Conservation (phyloP, 2,329 filamentous ascomycete genomes). For the Epichloe baconii region DNA sequence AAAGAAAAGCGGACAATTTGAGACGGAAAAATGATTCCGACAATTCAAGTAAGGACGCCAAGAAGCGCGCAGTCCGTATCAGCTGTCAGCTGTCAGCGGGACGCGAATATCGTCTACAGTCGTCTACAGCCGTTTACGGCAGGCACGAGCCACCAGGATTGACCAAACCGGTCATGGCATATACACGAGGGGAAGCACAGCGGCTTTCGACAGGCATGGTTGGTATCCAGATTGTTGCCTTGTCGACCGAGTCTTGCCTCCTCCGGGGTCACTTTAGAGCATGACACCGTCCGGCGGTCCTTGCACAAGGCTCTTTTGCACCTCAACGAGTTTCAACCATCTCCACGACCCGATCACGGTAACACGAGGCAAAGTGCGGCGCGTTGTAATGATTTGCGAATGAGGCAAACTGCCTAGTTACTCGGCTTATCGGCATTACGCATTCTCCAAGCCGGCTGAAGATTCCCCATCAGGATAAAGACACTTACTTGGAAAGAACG, state of each 20-base stretch:
- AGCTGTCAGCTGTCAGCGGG: conserved; percentile 4
- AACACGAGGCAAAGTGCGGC: background rate
- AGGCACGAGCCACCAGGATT: conserved; percentile 3
- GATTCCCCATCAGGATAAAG: background rate
- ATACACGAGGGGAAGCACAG: background rate
- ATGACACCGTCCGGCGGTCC: background rate
- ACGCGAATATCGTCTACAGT: conserved; percentile 1
- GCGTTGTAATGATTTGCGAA: background rate
- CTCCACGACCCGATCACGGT: background rate
- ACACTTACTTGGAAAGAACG: background rate
- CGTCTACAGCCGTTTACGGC: background rate
- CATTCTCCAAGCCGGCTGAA: background rate
- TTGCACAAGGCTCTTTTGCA: background rate
- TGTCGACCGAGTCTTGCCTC: background rate
- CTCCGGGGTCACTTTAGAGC: background rate
- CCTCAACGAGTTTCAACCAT: background rate
- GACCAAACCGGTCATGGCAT: background rate
- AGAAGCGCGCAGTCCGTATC: background rate
- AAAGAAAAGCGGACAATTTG: background rate
- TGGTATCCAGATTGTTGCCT: too few species aligned
- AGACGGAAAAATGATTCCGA: background rate
- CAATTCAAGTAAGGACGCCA: background rate
- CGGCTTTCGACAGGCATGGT: background rate
- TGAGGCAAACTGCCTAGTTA: background rate
- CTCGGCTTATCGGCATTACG: background rate